Conservation (phyloP, 495 filamentous ascomycete genomes). For the Echria macrotheca region DNA sequence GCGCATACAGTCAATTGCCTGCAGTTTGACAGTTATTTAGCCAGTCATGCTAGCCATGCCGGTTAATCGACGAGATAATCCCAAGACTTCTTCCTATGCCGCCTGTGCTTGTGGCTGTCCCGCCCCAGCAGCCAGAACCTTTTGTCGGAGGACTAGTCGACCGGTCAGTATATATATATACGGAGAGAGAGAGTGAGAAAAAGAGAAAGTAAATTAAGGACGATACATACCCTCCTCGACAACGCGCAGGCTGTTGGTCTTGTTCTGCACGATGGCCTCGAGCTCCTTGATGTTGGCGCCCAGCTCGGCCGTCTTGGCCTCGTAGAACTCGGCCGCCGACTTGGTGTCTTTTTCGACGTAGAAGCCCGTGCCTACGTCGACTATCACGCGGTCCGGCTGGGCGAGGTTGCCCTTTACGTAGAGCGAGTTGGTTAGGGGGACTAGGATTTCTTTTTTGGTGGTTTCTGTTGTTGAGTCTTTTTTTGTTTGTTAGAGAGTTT, state of each 20-base stretch:
- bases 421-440: conserved; percentile 86
- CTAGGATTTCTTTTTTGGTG: conserved; percentile 66
- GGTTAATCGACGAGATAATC: no score
- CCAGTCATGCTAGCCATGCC: no score
- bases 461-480: no score
- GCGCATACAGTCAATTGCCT: no score
- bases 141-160: conserved; percentile 53
- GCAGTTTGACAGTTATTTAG: no score
- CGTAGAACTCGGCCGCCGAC: conserved; percentile 80
- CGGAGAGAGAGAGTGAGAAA: not conserved
- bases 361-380: conserved; percentile 95
- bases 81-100: no score
- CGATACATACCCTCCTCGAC: conserved; percentile 89
- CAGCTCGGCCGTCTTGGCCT: conserved; percentile 74
- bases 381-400: conserved; percentile 73
- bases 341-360: conserved; percentile 87
- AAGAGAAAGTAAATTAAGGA: no score
- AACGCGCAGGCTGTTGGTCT: conserved; percentile 74
- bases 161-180: not conserved
- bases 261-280: conserved; percentile 79
- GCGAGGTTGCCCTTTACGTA: conserved; percentile 84
- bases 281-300: conserved; percentile 74
- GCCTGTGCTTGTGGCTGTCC: conserved; percentile 11
- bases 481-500: no score
- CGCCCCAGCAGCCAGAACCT: conserved; percentile 35